Percentiles rank a stretch among this genome's conserved stretches.
phyloP scores from a whole-genome alignment of 2,329 filamentous ascomycete genomes.

The Emmonsiellopsis sp. region DNA sequence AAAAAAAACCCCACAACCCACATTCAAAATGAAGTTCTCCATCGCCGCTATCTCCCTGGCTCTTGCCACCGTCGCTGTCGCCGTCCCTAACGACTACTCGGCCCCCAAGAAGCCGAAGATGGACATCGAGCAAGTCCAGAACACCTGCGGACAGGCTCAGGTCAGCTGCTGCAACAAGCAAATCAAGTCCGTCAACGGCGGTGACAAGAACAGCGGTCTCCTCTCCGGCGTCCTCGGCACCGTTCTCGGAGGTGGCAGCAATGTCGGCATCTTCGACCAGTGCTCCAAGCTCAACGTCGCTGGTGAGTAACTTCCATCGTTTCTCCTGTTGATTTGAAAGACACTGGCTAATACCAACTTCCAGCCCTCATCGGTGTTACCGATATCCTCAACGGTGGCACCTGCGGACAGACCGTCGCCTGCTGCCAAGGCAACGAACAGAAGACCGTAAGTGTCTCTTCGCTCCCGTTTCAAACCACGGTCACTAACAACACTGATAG shows the following conservation, averaged over 20 bases:
- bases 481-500: slow-evolving; percentile 12
- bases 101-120: slow-evolving; percentile 1
- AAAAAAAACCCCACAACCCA: background rate
- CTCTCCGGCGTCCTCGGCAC: slow-evolving; percentile 25
- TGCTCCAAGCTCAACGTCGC: slow-evolving; percentile 30
- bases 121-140: slow-evolving; percentile 6
- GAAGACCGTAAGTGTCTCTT: slow-evolving; percentile 7
- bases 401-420: slow-evolving; percentile 10
- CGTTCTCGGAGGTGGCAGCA: slow-evolving; percentile 24
- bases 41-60: slow-evolving; percentile 31
- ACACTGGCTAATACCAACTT: slow-evolving; percentile 5
- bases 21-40: slow-evolving; percentile 18
- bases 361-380: slow-evolving; percentile 20
- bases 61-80: slow-evolving; percentile 30
- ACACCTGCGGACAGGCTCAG: slow-evolving; percentile 9
- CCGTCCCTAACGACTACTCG: slow-evolving; percentile 6
- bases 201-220: slow-evolving; percentile 25
- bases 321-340: background rate
- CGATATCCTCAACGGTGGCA: slow-evolving; percentile 9
- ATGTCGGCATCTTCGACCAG: slow-evolving; percentile 31
- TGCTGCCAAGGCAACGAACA: slow-evolving; percentile 11
- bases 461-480: background rate
- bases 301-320: slow-evolving; percentile 15
- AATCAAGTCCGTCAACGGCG: slow-evolving; percentile 25
- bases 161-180: slow-evolving; percentile 24